phyloP scores from a whole-genome alignment of 257 asterid genomes.

The Fraxinus quadrangulata region DNA sequence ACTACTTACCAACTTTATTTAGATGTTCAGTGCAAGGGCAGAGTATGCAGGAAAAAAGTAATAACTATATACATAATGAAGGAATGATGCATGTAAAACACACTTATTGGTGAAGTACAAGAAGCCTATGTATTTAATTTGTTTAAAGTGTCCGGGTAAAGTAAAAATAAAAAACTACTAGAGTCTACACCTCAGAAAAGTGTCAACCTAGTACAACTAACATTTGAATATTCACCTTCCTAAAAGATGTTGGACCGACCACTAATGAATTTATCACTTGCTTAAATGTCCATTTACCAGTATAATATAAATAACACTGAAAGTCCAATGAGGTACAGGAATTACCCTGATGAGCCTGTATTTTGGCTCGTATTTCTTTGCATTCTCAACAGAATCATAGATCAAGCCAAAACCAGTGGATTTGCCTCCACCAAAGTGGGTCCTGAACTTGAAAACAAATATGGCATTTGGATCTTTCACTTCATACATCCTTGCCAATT shows the following conservation, averaged over 20 bases:
- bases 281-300: neutral
- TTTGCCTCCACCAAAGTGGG: constrained; percentile 86
- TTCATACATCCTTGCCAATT: constrained; percentile 61
- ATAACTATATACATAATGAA: neutral
- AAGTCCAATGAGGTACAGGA: neutral
- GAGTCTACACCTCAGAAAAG: neutral
- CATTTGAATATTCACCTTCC: neutral
- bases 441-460: constrained; percentile 73
- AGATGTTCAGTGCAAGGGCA: too few relatives aligned
- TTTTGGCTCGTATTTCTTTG: constrained; percentile 84
- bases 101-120: too few relatives aligned
- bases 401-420: constrained; percentile 84
- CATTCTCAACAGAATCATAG: constrained; percentile 74
- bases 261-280: neutral
- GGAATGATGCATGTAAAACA: neutral
- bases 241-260: neutral
- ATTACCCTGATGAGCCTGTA: constrained; percentile 87
- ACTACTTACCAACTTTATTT: too few relatives aligned
- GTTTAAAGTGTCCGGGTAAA: neutral
- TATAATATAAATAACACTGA: neutral
- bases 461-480: constrained; percentile 66
- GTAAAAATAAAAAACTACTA: neutral
- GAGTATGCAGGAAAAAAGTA: neutral
- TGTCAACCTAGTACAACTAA: neutral
- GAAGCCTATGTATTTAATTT: neutral